Conservation (phyloP, 805 yeast species). For the Barnettozyma botsteinii region DNA sequence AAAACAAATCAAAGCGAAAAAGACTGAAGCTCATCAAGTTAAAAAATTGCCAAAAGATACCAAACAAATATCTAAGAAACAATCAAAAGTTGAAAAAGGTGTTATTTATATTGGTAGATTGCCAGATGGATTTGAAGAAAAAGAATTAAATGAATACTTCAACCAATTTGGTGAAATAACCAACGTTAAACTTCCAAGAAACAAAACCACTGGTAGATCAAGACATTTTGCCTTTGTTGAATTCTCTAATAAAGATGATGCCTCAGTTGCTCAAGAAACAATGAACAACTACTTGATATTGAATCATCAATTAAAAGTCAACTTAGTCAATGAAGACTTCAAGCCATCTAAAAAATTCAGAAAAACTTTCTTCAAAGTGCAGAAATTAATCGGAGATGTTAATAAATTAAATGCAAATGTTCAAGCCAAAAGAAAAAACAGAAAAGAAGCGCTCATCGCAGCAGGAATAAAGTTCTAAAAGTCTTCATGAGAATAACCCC, state of each 20-base stretch:
- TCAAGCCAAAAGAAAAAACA: not conserved
- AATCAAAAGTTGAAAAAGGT: constrained; percentile 39
- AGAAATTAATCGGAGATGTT: constrained; percentile 26
- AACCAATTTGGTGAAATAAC: constrained; percentile 84
- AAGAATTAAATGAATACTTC: constrained; percentile 69
- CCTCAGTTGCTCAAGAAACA: constrained; percentile 85
- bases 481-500: too few species aligned
- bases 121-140: constrained; percentile 89
- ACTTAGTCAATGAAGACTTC: constrained; percentile 42
- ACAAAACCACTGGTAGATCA: constrained; percentile 83
- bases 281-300: constrained; percentile 91
- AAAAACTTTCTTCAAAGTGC: constrained; percentile 21
- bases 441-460: constrained; percentile 3
- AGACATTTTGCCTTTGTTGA: constrained; percentile 92
- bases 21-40: constrained; percentile 22
- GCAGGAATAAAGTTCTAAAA: constrained; percentile 7
- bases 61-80: constrained; percentile 19
- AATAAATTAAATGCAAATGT: constrained; percentile 29
- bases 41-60: constrained; percentile 19
- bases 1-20: constrained; percentile 18
- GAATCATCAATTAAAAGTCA: constrained; percentile 81
- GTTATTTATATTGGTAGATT: constrained; percentile 86
- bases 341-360: constrained; percentile 30
- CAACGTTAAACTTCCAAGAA: constrained; percentile 77
- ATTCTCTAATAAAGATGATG: constrained; percentile 68